These are phyloP conservation scores for Tuber borchii DNA, from an alignment of 495 filamentous ascomycete genomes.

Conservation along the genomic window DNA sequence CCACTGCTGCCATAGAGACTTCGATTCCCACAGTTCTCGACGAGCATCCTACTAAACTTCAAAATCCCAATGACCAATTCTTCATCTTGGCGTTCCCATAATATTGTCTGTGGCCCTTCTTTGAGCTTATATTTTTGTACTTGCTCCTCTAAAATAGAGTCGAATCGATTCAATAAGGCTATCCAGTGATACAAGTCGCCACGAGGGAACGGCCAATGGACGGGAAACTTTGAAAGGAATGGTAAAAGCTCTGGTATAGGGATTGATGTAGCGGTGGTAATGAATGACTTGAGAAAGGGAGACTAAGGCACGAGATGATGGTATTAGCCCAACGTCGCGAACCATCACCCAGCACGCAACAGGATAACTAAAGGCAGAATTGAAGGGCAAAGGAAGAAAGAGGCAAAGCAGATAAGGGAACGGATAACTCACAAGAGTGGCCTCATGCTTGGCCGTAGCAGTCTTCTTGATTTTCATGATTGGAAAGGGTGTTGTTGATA, in stretches of 20 bases:
- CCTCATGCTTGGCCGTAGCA: slow-evolving; percentile 84
- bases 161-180: slow-evolving; percentile 86
- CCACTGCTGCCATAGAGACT: slow-evolving; percentile 90
- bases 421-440: slow-evolving; percentile 69
- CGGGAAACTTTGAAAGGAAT: slow-evolving; percentile 71
- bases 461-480: slow-evolving; percentile 98
- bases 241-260: slow-evolving; percentile 68
- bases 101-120: slow-evolving; percentile 67
- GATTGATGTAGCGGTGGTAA: slow-evolving; percentile 59
- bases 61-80: slow-evolving; percentile 72
- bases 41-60: slow-evolving; percentile 73
- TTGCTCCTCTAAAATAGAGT: slow-evolving; percentile 74
- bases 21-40: slow-evolving; percentile 94
- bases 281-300: slow-evolving; percentile 73
- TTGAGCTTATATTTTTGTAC: slow-evolving; percentile 74
- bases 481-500: not conserved
- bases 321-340: slow-evolving; percentile 41
- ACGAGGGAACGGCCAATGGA: slow-evolving; percentile 89
- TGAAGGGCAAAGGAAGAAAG: not conserved
- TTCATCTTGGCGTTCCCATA: slow-evolving; percentile 42
- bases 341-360: slow-evolving; percentile 18
- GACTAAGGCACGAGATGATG: slow-evolving; percentile 55
- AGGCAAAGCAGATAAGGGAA: not conserved
- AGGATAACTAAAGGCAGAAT: not conserved
- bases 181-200: slow-evolving; percentile 99